Evolutionary conservation across 1,139 yeast species (phyloP).

Genomic region (Saccharomyces hybrid): DNA sequence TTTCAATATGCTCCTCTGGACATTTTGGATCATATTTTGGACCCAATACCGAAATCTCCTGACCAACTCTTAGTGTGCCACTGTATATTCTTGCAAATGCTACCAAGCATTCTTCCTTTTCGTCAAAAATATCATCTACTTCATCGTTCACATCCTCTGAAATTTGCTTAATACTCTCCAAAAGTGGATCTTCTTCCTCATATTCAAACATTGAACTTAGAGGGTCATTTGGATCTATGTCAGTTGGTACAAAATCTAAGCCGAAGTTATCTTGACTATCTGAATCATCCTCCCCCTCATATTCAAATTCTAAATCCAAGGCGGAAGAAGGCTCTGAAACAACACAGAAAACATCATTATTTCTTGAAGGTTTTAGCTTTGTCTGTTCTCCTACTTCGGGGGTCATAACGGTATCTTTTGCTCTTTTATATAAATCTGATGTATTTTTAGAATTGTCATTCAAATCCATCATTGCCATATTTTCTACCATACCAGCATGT

Average conservation of each 20-base stretch:
- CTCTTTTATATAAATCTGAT: slow-evolving; percentile 21
- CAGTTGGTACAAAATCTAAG: slow-evolving; percentile 21
- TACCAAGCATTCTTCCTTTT: slow-evolving; percentile 54
- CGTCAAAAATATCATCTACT: slow-evolving; percentile 41
- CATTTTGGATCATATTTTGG: slow-evolving; percentile 76
- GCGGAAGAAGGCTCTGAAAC: slow-evolving; percentile 23
- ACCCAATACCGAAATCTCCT: slow-evolving; percentile 64
- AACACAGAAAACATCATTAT: slow-evolving; percentile 15
- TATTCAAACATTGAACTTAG: slow-evolving; percentile 30
- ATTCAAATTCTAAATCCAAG: slow-evolving; percentile 20
- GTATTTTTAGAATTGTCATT: slow-evolving; percentile 11
- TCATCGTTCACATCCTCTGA: slow-evolving; percentile 33
- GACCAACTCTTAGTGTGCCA: slow-evolving; percentile 72
- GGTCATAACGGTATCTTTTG: slow-evolving; percentile 23
- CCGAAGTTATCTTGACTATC: slow-evolving; percentile 9
- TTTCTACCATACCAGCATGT: slow-evolving; percentile 57
- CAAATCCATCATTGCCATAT: slow-evolving; percentile 24
- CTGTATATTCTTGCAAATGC: slow-evolving; percentile 88
- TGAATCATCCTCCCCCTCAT: slow-evolving; percentile 13
- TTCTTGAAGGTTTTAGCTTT: slow-evolving; percentile 1
- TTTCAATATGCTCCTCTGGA: slow-evolving; percentile 53
- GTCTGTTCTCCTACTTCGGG: slow-evolving; percentile 17
- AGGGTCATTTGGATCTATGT: slow-evolving; percentile 31
- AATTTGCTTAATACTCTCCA: slow-evolving; percentile 22
- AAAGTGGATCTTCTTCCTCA: slow-evolving; percentile 29